phyloP scores from a whole-genome alignment of 495 filamentous ascomycete genomes.

The Cercophora scortea region DNA sequence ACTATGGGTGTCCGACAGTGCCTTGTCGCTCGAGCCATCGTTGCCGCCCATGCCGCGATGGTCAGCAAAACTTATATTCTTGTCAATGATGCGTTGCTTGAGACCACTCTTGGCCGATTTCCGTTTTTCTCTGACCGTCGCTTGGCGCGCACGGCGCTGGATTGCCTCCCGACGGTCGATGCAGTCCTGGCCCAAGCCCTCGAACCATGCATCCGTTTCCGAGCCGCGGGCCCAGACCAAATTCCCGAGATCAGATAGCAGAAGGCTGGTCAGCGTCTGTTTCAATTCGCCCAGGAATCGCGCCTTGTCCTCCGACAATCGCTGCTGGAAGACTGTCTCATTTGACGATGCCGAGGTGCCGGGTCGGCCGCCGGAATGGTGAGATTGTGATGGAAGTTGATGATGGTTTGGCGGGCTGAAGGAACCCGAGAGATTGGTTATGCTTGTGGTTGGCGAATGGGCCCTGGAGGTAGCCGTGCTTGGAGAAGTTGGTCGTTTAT shows the following conservation, averaged over 20 bases:
- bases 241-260: slow-evolving; percentile 84
- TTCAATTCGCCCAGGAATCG: slow-evolving; percentile 69
- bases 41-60: slow-evolving; percentile 33
- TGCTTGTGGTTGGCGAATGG: slow-evolving; percentile 48
- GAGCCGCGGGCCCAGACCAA: slow-evolving; percentile 77
- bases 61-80: slow-evolving; percentile 50
- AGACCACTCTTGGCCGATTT: slow-evolving; percentile 28
- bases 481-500: slow-evolving; percentile 47
- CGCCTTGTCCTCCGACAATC: slow-evolving; percentile 42
- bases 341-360: slow-evolving; percentile 50
- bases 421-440: slow-evolving; percentile 41
- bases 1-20: slow-evolving; percentile 21
- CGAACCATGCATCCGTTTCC: slow-evolving; percentile 91
- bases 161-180: slow-evolving; percentile 68
- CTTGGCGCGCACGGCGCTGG: slow-evolving; percentile 35
- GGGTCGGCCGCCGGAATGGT: slow-evolving; percentile 35
- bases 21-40: slow-evolving; percentile 21
- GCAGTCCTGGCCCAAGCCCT: slow-evolving; percentile 65
- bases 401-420: slow-evolving; percentile 33
- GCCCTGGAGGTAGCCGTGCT: slow-evolving; percentile 50
- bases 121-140: slow-evolving; percentile 36
- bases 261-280: slow-evolving; percentile 71
- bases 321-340: slow-evolving; percentile 51
- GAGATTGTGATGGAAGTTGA: slow-evolving; percentile 30
- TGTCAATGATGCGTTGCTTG: slow-evolving; percentile 47